Evolutionary conservation across 108 stramenopile genomes (phyloP).

Genomic region (Epithemia pelagica): DNA sequence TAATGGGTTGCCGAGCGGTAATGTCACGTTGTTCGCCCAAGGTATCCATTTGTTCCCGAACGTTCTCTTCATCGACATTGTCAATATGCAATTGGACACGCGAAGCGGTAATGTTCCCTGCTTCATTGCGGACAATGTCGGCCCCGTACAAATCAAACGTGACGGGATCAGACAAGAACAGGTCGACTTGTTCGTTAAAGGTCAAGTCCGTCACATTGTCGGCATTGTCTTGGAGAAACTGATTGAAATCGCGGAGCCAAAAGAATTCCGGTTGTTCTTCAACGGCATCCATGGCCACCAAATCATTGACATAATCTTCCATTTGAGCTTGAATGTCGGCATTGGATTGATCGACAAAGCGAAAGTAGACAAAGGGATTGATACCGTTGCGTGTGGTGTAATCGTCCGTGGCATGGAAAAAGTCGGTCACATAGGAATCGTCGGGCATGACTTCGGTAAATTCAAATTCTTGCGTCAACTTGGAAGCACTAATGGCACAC

Average conservation of each 20-base stretch:
- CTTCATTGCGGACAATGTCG: slow-evolving; percentile 15
- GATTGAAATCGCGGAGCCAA: too few species aligned
- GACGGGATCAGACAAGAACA: slow-evolving; percentile 11
- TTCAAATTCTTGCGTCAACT: too few species aligned
- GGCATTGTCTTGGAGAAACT: neutral
- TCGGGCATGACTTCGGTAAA: slow-evolving; percentile 16
- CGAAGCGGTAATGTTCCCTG: slow-evolving; percentile 10
- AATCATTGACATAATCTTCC: slow-evolving; percentile 17
- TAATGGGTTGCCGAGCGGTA: slow-evolving; percentile 10
- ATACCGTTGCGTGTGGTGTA: slow-evolving; percentile 9
- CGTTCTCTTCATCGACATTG: slow-evolving; percentile 10
- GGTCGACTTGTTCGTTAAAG: slow-evolving; percentile 8
- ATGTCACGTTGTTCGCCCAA: slow-evolving; percentile 8
- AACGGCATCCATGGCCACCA: slow-evolving; percentile 17
- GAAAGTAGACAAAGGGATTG: slow-evolving; percentile 14
- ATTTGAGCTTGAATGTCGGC: slow-evolving; percentile 16
- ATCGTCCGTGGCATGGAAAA: slow-evolving; percentile 6
- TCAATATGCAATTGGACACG: neutral
- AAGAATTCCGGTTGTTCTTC: neutral
- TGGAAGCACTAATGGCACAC: slow-evolving; percentile 17
- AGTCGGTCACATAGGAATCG: slow-evolving; percentile 12
- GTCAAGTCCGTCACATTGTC: neutral
- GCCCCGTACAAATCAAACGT: slow-evolving; percentile 11
- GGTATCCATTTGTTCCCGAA: slow-evolving; percentile 9
- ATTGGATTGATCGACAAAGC: slow-evolving; percentile 18